Evolutionary conservation across 2,329 filamentous ascomycete species (phyloP).

Genomic region (Tolypocladium ophioglossoides): DNA sequence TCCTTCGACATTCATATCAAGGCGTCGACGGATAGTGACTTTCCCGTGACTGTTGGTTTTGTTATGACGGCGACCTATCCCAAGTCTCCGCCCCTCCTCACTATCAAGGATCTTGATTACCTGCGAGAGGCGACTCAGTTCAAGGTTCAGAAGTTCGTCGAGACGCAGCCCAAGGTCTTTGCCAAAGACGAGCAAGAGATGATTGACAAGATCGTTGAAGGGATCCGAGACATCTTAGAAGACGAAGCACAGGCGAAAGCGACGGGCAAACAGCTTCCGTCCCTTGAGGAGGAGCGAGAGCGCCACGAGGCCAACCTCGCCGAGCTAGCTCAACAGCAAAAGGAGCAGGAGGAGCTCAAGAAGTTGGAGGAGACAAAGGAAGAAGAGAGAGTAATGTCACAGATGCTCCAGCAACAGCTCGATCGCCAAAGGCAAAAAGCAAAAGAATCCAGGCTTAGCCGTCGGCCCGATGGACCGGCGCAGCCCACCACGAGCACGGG

Average conservation of each 20-base stretch:
- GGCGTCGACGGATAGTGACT: conserved; percentile 60
- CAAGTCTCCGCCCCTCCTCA: conserved; percentile 66
- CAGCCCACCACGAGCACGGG: conserved; percentile 16
- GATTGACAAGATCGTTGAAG: conserved; percentile 56
- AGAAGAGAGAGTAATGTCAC: conserved; percentile 58
- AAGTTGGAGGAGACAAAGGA: conserved; percentile 49
- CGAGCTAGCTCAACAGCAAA: conserved; percentile 46
- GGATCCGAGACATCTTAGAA: conserved; percentile 67
- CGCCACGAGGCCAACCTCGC: conserved; percentile 66
- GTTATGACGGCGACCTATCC: conserved; percentile 86
- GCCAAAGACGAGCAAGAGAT: conserved; percentile 45
- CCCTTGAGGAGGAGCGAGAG: conserved; percentile 79
- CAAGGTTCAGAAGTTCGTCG: conserved; percentile 55
- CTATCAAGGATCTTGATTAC: conserved; percentile 51
- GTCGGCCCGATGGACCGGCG: conserved; percentile 29
- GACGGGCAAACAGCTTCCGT: conserved; percentile 66
- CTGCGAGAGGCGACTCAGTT: conserved; percentile 62
- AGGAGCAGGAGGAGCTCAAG: conserved; percentile 40
- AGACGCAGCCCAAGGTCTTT: conserved; percentile 45
- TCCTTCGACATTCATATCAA: conserved; percentile 73
- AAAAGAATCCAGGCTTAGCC: conserved; percentile 54
- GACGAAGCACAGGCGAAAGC: conserved; percentile 73
- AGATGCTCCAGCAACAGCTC: conserved; percentile 64
- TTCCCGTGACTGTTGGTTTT: conserved; percentile 62
- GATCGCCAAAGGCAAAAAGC: conserved; percentile 54